These are phyloP conservation scores for Candida hispaniensis DNA, from an alignment of 805 yeast species.

Conservation along the genomic window DNA sequence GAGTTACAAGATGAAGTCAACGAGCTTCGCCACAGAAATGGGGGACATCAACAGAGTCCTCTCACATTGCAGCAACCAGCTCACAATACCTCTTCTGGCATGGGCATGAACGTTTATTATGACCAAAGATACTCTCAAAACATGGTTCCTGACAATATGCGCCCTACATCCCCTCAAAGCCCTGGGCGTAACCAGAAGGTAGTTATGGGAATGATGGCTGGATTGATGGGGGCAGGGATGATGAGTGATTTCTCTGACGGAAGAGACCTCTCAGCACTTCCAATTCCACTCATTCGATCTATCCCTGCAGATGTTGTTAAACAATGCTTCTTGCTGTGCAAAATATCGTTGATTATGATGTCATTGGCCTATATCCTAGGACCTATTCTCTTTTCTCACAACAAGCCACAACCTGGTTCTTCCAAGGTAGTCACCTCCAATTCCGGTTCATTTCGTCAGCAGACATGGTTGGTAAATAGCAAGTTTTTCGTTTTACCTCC, in stretches of 20 bases:
- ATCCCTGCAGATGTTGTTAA: slow-evolving; percentile 14
- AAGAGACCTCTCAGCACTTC: slow-evolving; percentile 28
- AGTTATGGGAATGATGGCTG: slow-evolving; percentile 32
- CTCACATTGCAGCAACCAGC: slow-evolving; percentile 13
- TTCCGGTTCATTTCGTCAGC: slow-evolving; percentile 10
- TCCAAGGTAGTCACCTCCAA: slow-evolving; percentile 8
- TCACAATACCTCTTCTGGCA: no score
- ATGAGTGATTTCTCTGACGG: slow-evolving; percentile 20
- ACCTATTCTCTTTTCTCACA: slow-evolving; percentile 21
- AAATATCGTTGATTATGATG: slow-evolving; percentile 25
- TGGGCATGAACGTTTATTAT: slow-evolving; percentile 11
- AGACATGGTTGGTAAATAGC: slow-evolving; percentile 24
- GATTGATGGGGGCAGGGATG: slow-evolving; percentile 28
- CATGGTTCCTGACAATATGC: slow-evolving; percentile 11
- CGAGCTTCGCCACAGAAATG: slow-evolving; percentile 24
- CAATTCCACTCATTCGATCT: slow-evolving; percentile 18
- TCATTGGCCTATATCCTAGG: slow-evolving; percentile 24
- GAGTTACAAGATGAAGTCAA: slow-evolving; percentile 43
- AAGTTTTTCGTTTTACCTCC: slow-evolving; percentile 23
- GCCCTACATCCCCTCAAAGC: slow-evolving; percentile 6
- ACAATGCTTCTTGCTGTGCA: slow-evolving; percentile 18
- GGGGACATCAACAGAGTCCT: slow-evolving; percentile 3
- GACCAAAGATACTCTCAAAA: slow-evolving; percentile 9
- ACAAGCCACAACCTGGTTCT: slow-evolving; percentile 15
- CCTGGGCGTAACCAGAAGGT: no score